A percentile compares a stretch with the other conserved stretches of the same genome.
These are phyloP conservation scores for Ceratocystis eucalypticola DNA, from an alignment of 2,329 filamentous ascomycete species.

Conservation along the genomic window DNA sequence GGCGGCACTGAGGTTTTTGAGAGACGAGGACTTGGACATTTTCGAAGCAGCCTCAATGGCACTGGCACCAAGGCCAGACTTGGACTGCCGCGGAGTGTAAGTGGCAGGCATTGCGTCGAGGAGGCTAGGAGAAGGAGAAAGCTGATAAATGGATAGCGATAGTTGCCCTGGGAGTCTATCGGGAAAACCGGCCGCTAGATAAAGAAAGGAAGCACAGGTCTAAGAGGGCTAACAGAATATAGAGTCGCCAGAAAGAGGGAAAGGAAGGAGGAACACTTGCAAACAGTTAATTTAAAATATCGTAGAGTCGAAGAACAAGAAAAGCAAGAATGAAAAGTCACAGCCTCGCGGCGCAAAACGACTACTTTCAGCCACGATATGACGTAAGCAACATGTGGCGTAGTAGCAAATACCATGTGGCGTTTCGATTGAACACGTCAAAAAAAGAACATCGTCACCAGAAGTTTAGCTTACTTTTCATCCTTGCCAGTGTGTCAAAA, in stretches of 20 bases:
- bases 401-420: too few relatives aligned
- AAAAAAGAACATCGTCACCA: too few relatives aligned
- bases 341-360: too few relatives aligned
- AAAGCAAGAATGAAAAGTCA: too few relatives aligned
- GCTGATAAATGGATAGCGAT: too few relatives aligned
- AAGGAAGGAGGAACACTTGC: background rate
- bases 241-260: background rate
- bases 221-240: background rate
- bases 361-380: too few relatives aligned
- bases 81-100: conserved; percentile 12
- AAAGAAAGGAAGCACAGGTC: background rate
- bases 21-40: conserved; percentile 40
- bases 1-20: conserved; percentile 39
- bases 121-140: background rate
- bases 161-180: too few relatives aligned
- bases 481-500: too few relatives aligned
- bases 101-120: conserved; percentile 8
- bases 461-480: too few relatives aligned
- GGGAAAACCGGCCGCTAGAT: background rate
- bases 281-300: background rate
- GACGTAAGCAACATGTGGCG: too few relatives aligned
- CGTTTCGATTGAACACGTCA: too few relatives aligned
- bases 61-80: conserved; percentile 10
- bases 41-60: conserved; percentile 43
- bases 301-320: too few relatives aligned